These are phyloP conservation scores for Vaccinium darrowii DNA, from an alignment of 148 eudicot genomes.

Conservation along the genomic window DNA sequence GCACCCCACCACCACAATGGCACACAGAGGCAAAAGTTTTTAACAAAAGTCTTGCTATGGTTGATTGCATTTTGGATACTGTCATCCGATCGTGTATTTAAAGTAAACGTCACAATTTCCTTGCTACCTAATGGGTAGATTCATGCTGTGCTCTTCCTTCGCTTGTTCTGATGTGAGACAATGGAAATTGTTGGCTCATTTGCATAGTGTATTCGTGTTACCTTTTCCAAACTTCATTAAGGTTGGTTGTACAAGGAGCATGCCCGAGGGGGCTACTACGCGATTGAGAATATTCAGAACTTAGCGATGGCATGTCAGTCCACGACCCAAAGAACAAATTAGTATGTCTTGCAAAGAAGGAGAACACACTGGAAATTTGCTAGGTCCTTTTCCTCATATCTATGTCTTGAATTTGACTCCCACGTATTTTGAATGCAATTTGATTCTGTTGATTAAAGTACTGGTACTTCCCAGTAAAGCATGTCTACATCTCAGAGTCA, in stretches of 20 bases:
- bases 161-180: conserved; percentile 3
- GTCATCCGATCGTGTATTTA: neutral
- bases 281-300: neutral
- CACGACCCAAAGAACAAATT: neutral
- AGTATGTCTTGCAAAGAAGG: neutral
- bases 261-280: no score
- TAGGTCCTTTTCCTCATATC: conserved; percentile 4
- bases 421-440: neutral
- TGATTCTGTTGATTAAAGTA: neutral
- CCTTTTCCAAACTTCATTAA: neutral
- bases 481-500: neutral
- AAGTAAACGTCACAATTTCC: neutral
- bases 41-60: neutral
- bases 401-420: neutral
- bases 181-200: neutral
- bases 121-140: neutral
- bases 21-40: neutral
- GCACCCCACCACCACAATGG: neutral
- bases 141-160: neutral
- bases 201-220: neutral
- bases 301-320: neutral
- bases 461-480: neutral
- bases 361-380: neutral
- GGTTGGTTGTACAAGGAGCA: neutral
- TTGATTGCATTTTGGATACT: neutral